Conservation (phyloP, 306 rosid species). For the Sophora flavescens region DNA sequence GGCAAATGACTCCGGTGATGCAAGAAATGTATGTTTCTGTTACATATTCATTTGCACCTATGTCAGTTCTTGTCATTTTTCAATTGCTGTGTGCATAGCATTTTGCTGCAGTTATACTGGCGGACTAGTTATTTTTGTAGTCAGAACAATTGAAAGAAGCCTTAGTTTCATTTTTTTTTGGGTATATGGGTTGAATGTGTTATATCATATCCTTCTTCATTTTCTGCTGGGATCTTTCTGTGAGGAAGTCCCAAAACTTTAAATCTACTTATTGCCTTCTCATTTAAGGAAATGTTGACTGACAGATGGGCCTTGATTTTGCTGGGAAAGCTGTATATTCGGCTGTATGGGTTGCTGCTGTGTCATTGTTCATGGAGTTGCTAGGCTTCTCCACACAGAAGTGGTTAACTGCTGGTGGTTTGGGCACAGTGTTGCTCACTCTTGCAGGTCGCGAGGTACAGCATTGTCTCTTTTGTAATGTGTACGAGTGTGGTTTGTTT, state of each 20-base stretch:
- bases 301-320: conserved; percentile 91
- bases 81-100: conserved; percentile 7
- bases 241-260: conserved; percentile 25
- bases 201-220: conserved; percentile 13
- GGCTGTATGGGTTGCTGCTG: conserved; percentile 98
- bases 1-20: conserved; percentile 75
- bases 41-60: conserved; percentile 41
- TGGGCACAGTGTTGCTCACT: conserved; percentile 93
- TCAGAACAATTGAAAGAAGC: conserved; percentile 34
- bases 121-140: conserved; percentile 35
- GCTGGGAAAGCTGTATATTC: conserved; percentile 93
- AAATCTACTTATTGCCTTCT: conserved; percentile 25
- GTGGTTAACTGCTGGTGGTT: conserved; percentile 99
- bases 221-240: conserved; percentile 37
- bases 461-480: conserved; percentile 43
- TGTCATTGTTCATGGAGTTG: conserved; percentile 95
- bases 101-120: conserved; percentile 35
- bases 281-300: conserved; percentile 37
- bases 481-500: conserved; percentile 7
- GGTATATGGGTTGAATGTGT: conserved; percentile 19
- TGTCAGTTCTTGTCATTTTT: conserved; percentile 37
- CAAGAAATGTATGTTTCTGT: conserved; percentile 83
- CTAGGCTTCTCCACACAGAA: conserved; percentile 97
- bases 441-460: conserved; percentile 98
- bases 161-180: conserved; percentile 11